Percentiles rank a stretch among this genome's conserved stretches.
Conservation (phyloP, 768 basidiomycete genomes). For the Amanita thiersii region DNA sequence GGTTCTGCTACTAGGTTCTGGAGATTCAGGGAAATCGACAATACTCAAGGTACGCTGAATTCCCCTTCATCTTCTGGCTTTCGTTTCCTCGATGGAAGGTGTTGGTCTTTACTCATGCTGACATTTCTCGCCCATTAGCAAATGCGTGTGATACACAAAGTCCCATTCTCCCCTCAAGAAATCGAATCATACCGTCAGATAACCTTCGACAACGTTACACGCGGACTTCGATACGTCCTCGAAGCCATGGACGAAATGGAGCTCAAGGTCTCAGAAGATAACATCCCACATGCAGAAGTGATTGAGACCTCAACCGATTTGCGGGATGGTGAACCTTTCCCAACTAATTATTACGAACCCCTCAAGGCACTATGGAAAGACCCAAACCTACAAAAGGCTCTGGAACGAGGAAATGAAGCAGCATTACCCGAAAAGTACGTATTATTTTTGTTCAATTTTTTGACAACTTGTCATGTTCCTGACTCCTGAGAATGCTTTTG, state of each 20-base stretch:
- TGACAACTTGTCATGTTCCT: neutral
- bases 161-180: conserved; percentile 77
- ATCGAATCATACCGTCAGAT: conserved; percentile 87
- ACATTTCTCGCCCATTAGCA: conserved; percentile 40
- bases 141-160: conserved; percentile 92
- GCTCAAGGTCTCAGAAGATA: conserved; percentile 59
- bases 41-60: conserved; percentile 62
- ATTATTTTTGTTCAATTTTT: neutral
- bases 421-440: conserved; percentile 85
- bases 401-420: conserved; percentile 79
- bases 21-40: conserved; percentile 91
- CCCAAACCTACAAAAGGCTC: conserved; percentile 65
- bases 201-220: conserved; percentile 86
- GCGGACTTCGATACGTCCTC: conserved; percentile 75
- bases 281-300: conserved; percentile 47
- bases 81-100: neutral
- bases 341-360: conserved; percentile 54
- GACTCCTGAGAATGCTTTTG: neutral
- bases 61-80: neutral
- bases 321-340: conserved; percentile 76
- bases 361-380: conserved; percentile 74
- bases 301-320: conserved; percentile 67
- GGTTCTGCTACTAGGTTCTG: conserved; percentile 87
- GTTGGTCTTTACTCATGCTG: conserved; percentile 1
- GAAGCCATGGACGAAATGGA: conserved; percentile 89